phyloP scores from a whole-genome alignment of 306 rosid genomes.

The Spatholobus suberectus region DNA sequence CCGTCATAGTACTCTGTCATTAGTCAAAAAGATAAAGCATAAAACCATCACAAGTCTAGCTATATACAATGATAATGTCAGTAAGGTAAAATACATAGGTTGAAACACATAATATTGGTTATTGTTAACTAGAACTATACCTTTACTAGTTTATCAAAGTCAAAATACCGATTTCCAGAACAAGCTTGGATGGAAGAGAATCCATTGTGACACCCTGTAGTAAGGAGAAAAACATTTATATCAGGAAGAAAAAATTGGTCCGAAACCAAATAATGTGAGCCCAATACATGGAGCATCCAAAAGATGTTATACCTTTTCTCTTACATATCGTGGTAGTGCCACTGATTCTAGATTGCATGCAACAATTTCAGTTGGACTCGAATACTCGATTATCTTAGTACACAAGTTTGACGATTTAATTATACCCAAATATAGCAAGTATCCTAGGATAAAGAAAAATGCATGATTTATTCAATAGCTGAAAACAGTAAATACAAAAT shows the following conservation, averaged over 20 bases:
- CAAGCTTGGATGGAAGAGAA: conserved; percentile 89
- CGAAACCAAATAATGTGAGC: conserved; percentile 21
- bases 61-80: background rate
- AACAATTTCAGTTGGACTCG: conserved; percentile 94
- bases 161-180: conserved; percentile 78
- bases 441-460: conserved; percentile 55
- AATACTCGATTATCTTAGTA: conserved; percentile 88
- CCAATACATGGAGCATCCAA: background rate
- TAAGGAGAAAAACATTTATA: conserved; percentile 22
- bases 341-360: conserved; percentile 97
- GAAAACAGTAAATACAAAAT: background rate
- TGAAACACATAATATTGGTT: background rate
- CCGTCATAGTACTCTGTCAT: conserved; percentile 68
- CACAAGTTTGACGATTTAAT: conserved; percentile 93
- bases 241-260: conserved; percentile 3
- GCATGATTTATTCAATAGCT: background rate
- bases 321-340: conserved; percentile 90
- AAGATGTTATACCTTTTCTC: conserved; percentile 74
- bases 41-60: background rate
- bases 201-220: conserved; percentile 74
- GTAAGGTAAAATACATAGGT: background rate
- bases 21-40: background rate
- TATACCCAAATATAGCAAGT: conserved; percentile 88
- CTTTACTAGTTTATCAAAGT: conserved; percentile 88
- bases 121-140: conserved; percentile 43